Base-by-base conservation (phyloP, 1,284 basidiomycete genomes). In the Tylopilus orsonianus region DNA sequence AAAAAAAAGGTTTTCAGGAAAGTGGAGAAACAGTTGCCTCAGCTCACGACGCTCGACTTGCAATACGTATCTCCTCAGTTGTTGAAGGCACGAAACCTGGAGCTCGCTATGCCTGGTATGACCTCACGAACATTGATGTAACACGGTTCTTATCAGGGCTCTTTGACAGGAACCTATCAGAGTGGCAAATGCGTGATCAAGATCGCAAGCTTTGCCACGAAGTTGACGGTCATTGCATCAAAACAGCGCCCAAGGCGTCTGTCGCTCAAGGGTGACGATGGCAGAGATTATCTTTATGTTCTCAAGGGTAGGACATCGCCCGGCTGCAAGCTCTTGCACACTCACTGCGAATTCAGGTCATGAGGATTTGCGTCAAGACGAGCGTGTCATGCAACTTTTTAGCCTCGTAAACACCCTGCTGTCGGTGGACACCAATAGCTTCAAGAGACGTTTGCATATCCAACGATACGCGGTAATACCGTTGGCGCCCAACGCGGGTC, bases 301-400 rank as follows among this genome's bases (percentile, higher is more conserved):
- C 78, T 99, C 53, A 99, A 99, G 78, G 96, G 94, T 81, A 26
- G 29, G 26, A 0, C 13, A 32, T 2, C 12, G 20, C 24, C 13
- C 12, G 23, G 10, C 32, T n/a, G 13, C 26, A 29, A 5, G 12
- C 20, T 12, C 23, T 32, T 12, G 24, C 32, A 32, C 23, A 19
- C 49, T 49, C 20, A 66, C 34, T 3, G 18, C 3, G 12, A 24
- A 32, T 18, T 29, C 53, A 92, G 90, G 92, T n/a, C 96, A 98
- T 70, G 97, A 99, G 71, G 97, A 99, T 73, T 75, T 99, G 56
- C 93, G 97, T 44, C 97, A 99, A 71, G 97, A 99, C 68, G 97
- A 99, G 67, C 83, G 97, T 53, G 97, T 99, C 52, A 99, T 99
- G 97, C 97, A 99, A 69, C 79, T 99, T 10, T 99, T 99, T 70